A percentile compares a stretch with the other conserved stretches of the same genome.
phyloP scores from a whole-genome alignment of 805 yeast genomes.

The Yarrowia sp. region DNA sequence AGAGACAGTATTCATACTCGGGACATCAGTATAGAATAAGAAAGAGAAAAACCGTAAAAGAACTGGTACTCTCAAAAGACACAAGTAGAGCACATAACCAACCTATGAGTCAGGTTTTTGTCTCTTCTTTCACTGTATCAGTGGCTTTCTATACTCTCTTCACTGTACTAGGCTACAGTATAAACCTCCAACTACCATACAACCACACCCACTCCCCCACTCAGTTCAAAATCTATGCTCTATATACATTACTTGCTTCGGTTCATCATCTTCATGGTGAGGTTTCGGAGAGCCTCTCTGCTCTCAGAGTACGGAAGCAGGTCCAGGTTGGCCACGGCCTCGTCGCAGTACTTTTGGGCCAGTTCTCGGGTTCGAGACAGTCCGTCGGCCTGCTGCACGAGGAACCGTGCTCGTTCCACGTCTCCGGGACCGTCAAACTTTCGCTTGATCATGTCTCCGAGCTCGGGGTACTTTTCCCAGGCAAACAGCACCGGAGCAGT shows the following conservation, averaged over 20 bases:
- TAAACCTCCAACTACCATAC: no score
- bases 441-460: constrained; percentile 79
- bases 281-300: constrained; percentile 76
- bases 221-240: not conserved
- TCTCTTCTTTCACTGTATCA: no score
- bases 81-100: no score
- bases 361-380: constrained; percentile 68
- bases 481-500: constrained; percentile 96
- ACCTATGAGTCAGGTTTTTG: no score
- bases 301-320: constrained; percentile 85
- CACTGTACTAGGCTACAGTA: no score
- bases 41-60: no score
- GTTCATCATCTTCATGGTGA: constrained; percentile 78
- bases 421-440: constrained; percentile 81
- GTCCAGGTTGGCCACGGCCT: constrained; percentile 65
- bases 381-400: constrained; percentile 70
- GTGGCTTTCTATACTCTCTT: no score
- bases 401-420: constrained; percentile 71
- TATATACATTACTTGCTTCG: constrained; percentile 56
- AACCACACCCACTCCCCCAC: no score
- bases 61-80: no score
- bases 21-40: no score
- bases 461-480: constrained; percentile 81
- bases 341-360: constrained; percentile 74
- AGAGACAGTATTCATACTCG: no score